Percentiles rank a stretch among this genome's conserved stretches.
Conservation (phyloP, 805 yeast genomes). For the Sugiyamaella chiloensis region DNA sequence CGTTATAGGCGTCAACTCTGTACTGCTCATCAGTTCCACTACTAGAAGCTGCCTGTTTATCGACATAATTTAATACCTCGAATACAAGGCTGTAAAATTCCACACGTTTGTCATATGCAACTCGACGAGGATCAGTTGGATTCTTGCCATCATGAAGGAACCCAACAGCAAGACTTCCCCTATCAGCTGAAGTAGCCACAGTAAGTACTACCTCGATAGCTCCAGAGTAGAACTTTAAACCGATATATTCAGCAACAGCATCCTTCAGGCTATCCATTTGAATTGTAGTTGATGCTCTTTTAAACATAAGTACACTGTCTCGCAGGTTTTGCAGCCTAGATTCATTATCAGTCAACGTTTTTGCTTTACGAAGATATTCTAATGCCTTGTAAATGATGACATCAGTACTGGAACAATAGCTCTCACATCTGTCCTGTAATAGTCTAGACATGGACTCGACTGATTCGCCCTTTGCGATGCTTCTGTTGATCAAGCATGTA, state of each 20-base stretch:
- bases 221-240: slow-evolving; percentile 75
- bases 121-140: slow-evolving; percentile 49
- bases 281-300: slow-evolving; percentile 74
- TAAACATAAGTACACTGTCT: slow-evolving; percentile 72
- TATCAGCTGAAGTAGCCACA: slow-evolving; percentile 67
- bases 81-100: slow-evolving; percentile 72
- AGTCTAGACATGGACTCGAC: slow-evolving; percentile 86
- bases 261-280: slow-evolving; percentile 77
- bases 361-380: slow-evolving; percentile 86
- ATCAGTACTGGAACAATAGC: slow-evolving; percentile 91
- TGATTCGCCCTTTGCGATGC: slow-evolving; percentile 86
- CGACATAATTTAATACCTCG: slow-evolving; percentile 68
- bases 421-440: slow-evolving; percentile 87
- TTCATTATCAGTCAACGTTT: slow-evolving; percentile 68
- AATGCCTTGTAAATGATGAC: slow-evolving; percentile 91
- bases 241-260: slow-evolving; percentile 72
- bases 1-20: slow-evolving; percentile 43
- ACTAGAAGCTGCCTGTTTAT: slow-evolving; percentile 40
- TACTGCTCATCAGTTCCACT: slow-evolving; percentile 27
- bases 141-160: slow-evolving; percentile 52
- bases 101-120: slow-evolving; percentile 49
- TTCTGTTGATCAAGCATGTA: slow-evolving; percentile 83
- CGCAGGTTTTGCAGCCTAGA: slow-evolving; percentile 61
- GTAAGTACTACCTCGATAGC: slow-evolving; percentile 80
- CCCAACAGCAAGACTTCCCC: slow-evolving; percentile 55